These are phyloP conservation scores for Kregervanrija fluxuum DNA, from an alignment of 805 yeast genomes.

Conservation along the genomic window DNA sequence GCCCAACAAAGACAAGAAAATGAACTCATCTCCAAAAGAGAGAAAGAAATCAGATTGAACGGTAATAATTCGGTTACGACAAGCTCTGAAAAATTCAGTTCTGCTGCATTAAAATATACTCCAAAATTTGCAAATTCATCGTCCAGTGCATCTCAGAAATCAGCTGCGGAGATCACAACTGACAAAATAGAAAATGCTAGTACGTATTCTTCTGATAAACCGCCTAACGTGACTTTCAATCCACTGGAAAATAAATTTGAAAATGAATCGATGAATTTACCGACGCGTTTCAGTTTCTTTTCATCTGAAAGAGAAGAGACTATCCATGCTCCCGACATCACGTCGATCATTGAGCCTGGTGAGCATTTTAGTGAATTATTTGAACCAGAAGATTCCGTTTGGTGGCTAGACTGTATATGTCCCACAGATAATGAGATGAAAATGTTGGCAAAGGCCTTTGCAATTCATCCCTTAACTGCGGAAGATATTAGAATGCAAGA, in stretches of 20 bases:
- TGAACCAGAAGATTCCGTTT: constrained; percentile 63
- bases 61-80: constrained; percentile 22
- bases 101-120: constrained; percentile 57
- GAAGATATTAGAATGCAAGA: constrained; percentile 97
- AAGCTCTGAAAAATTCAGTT: constrained; percentile 30
- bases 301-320: constrained; percentile 80
- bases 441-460: constrained; percentile 85
- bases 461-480: constrained; percentile 95
- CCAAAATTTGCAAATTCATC: constrained; percentile 29
- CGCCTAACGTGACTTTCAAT: no score
- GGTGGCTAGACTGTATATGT: constrained; percentile 95
- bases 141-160: neutral
- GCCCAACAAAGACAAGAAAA: constrained; percentile 50
- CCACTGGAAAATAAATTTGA: constrained; percentile 9
- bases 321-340: constrained; percentile 80
- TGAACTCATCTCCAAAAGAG: constrained; percentile 28
- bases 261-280: constrained; percentile 22
- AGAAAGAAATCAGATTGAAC: constrained; percentile 22
- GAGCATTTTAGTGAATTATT: constrained; percentile 64
- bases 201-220: constrained; percentile 4
- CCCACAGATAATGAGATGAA: constrained; percentile 96
- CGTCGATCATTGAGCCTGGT: constrained; percentile 63
- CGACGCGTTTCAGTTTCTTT: constrained; percentile 80
- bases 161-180: neutral
- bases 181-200: neutral